Percentiles rank a stretch among this genome's conserved stretches.
phyloP scores from a whole-genome alignment of 2,329 filamentous ascomycete species.

The Alternaria angustiovoidea region DNA sequence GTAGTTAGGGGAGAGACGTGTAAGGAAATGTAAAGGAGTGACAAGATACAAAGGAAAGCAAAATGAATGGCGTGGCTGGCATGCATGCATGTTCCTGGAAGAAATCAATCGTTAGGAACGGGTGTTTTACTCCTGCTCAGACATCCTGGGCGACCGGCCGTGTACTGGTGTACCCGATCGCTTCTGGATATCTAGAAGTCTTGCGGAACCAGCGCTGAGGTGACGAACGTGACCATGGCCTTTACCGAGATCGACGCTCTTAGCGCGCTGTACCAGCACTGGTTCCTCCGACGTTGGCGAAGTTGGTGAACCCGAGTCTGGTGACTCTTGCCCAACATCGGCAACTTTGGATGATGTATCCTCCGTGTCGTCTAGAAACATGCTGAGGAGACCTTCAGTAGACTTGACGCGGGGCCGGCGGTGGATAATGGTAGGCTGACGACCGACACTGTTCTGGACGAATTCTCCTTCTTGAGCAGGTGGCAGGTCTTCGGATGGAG shows the following conservation, averaged over 20 bases:
- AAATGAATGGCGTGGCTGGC: slow-evolving; percentile 49
- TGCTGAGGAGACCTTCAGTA: slow-evolving; percentile 66
- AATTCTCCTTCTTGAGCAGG: slow-evolving; percentile 50
- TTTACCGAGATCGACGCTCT: slow-evolving; percentile 72
- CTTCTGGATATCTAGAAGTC: slow-evolving; percentile 69
- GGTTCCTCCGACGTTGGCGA: slow-evolving; percentile 45
- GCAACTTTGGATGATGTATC: slow-evolving; percentile 45
- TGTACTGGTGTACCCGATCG: slow-evolving; percentile 44
- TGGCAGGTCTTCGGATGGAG: slow-evolving; percentile 29
- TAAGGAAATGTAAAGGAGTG: slow-evolving; percentile 42
- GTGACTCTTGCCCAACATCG: slow-evolving; percentile 36
- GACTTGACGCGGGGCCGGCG: slow-evolving; percentile 66
- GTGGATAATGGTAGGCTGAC: slow-evolving; percentile 71
- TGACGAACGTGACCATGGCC: slow-evolving; percentile 74
- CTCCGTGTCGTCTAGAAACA: slow-evolving; percentile 52
- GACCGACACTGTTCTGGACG: slow-evolving; percentile 62
- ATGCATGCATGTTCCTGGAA: slow-evolving; percentile 32
- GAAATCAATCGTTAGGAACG: slow-evolving; percentile 24
- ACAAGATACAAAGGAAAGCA: slow-evolving; percentile 47
- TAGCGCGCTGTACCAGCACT: slow-evolving; percentile 66
- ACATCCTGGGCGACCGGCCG: slow-evolving; percentile 35
- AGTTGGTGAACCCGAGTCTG: slow-evolving; percentile 41
- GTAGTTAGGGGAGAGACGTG: slow-evolving; percentile 31
- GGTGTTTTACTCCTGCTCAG: slow-evolving; percentile 32
- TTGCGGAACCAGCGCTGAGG: slow-evolving; percentile 80